Evolutionary conservation across 2,329 filamentous ascomycete genomes (phyloP).

Genomic region (Diaporthe amygdali): DNA sequence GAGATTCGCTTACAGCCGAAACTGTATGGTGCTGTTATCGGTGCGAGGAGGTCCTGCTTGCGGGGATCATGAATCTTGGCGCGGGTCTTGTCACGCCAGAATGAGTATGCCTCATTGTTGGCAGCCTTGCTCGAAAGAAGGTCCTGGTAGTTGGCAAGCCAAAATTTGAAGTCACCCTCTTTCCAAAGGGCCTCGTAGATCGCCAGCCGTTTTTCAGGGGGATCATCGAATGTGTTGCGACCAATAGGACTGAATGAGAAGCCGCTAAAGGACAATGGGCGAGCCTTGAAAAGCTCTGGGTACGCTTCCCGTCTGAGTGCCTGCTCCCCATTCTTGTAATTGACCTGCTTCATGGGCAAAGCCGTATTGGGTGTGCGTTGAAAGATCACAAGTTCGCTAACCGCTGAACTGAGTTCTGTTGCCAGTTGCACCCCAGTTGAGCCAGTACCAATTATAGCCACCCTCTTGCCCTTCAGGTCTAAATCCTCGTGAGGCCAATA

Average conservation of each 20-base stretch:
- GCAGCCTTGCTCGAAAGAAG: slow-evolving; percentile 40
- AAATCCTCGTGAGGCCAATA: slow-evolving; percentile 15
- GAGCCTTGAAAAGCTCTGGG: slow-evolving; percentile 45
- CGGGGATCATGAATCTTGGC: slow-evolving; percentile 43
- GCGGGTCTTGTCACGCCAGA: slow-evolving; percentile 44
- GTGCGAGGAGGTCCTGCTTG: slow-evolving; percentile 43
- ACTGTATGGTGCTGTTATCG: slow-evolving; percentile 39
- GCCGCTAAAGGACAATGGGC: slow-evolving; percentile 38
- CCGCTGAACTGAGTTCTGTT: slow-evolving; percentile 14
- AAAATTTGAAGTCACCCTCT: slow-evolving; percentile 43
- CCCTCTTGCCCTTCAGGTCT: slow-evolving; percentile 1
- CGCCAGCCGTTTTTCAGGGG: slow-evolving; percentile 40
- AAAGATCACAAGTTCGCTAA: slow-evolving; percentile 50
- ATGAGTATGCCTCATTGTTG: slow-evolving; percentile 45
- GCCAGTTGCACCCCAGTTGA: slow-evolving; percentile 17
- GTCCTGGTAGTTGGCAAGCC: slow-evolving; percentile 49
- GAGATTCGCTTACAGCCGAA: slow-evolving; percentile 39
- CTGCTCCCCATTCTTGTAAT: slow-evolving; percentile 50
- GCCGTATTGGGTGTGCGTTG: slow-evolving; percentile 61
- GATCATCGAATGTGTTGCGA: slow-evolving; percentile 49
- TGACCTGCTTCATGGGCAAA: slow-evolving; percentile 54
- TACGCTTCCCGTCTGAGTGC: slow-evolving; percentile 39
- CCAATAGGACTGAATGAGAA: slow-evolving; percentile 53
- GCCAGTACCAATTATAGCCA: slow-evolving; percentile 19
- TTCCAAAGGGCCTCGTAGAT: slow-evolving; percentile 37